Conservation (phyloP, 352 stramenopile genomes). For the Pythium folliculosum region DNA sequence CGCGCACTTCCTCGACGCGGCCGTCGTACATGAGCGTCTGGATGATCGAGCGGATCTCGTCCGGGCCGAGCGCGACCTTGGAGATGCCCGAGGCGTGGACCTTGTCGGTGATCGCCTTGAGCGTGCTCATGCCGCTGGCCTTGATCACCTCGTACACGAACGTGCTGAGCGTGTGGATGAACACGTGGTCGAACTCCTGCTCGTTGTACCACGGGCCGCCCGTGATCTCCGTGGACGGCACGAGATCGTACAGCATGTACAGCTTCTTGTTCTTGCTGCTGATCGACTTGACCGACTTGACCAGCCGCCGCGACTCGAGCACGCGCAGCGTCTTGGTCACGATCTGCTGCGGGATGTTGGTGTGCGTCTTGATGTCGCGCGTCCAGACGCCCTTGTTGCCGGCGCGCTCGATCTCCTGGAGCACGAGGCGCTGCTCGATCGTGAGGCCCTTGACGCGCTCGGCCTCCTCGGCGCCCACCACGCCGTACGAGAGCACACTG, state of each 20-base stretch:
- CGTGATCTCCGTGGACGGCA: conserved; percentile 97
- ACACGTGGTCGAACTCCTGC: conserved; percentile 99
- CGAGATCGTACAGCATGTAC: conserved; percentile 97
- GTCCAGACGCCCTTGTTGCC: conserved; percentile 99
- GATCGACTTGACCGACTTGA: conserved; percentile 99
- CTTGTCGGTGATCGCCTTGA: conserved; percentile 89
- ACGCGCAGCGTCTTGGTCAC: conserved; percentile 98
- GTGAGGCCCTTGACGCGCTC: conserved; percentile 84
- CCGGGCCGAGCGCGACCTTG: conserved; percentile 88
- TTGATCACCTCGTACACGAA: conserved; percentile 94
- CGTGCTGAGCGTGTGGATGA: conserved; percentile 96
- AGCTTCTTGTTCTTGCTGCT: conserved; percentile 99
- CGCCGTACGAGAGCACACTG: conserved; percentile 80
- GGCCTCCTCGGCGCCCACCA: conserved; percentile 82
- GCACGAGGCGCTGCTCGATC: conserved; percentile 81
- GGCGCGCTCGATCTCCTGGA: conserved; percentile 95
- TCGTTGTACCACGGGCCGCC: conserved; percentile 99
- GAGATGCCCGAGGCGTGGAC: conserved; percentile 89
- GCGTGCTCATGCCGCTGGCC: conserved; percentile 79
- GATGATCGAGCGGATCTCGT: conserved; percentile 92
- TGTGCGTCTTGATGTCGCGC: conserved; percentile 97
- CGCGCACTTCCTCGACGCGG: conserved; percentile 88
- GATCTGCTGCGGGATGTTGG: conserved; percentile 96
- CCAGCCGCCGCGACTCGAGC: conserved; percentile 94
- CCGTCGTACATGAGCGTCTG: conserved; percentile 93